Conservation (phyloP, 2,329 filamentous ascomycete species). For the Hypoxylon sp. region DNA sequence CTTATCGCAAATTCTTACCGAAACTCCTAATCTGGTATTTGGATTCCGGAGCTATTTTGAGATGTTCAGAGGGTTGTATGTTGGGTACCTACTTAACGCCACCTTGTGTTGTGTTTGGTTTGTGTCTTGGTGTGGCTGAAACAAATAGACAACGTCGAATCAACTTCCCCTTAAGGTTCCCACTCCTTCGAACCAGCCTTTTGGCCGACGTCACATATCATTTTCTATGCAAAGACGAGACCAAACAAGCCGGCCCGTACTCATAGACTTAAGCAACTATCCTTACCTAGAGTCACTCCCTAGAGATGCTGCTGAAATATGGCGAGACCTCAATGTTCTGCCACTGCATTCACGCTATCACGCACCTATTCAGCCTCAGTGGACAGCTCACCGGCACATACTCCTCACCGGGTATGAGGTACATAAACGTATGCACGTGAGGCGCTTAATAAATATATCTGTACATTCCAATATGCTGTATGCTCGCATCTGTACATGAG, state of each 20-base stretch:
- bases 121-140: conserved; percentile 30
- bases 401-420: not conserved
- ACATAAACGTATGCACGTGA: not conserved
- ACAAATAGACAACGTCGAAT: conserved; percentile 14
- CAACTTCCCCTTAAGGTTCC: conserved; percentile 18
- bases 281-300: not conserved
- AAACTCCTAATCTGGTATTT: not conserved
- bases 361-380: conserved; percentile 10
- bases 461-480: not conserved
- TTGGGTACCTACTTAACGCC: not conserved
- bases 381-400: not conserved
- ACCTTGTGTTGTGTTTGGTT: conserved; percentile 11
- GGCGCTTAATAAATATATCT: not conserved
- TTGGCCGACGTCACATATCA: conserved; percentile 31
- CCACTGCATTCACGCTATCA: not conserved
- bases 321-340: not conserved
- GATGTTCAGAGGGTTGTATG: not conserved
- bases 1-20: not conserved
- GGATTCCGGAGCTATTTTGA: conserved; percentile 5
- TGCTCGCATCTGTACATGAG: conserved; percentile 2
- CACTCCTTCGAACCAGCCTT: conserved; percentile 14
- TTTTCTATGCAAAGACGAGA: conserved; percentile 19
- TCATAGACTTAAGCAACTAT: not conserved
- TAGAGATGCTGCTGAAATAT: not conserved
- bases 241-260: conserved; percentile 25